These are phyloP conservation scores for Luffa acutangula DNA, from an alignment of 306 rosid genomes.

Conservation along the genomic window DNA sequence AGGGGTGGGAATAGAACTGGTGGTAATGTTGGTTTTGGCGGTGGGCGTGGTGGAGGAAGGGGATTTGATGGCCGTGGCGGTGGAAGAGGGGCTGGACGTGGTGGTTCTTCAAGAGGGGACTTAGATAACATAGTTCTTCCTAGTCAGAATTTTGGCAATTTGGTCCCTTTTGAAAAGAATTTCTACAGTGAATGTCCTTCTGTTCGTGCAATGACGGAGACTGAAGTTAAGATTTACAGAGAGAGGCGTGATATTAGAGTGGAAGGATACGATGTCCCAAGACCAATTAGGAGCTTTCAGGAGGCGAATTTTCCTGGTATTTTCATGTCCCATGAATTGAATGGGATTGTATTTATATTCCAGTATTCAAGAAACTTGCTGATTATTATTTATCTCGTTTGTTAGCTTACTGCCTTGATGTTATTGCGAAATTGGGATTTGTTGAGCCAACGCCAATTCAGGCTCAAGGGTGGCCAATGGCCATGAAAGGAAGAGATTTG, in stretches of 20 bases:
- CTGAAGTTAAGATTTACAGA: conserved; percentile 49
- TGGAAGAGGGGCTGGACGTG: conserved; percentile 56
- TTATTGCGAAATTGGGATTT: conserved; percentile 80
- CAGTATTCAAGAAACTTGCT: not conserved
- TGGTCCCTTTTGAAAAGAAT: conserved; percentile 85
- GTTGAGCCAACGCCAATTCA: conserved; percentile 94
- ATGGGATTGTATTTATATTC: not conserved
- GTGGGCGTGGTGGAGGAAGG: conserved; percentile 29
- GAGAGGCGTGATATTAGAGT: conserved; percentile 61
- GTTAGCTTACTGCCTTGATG: conserved; percentile 75
- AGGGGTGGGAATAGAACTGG: conserved; percentile 19
- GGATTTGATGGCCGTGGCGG: conserved; percentile 27
- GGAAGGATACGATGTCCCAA: conserved; percentile 79
- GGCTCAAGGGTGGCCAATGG: conserved; percentile 99
- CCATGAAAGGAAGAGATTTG: conserved; percentile 87
- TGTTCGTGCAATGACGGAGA: conserved; percentile 62
- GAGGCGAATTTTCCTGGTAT: conserved; percentile 87
- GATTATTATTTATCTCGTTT: conserved; percentile 7
- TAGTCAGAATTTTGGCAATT: conserved; percentile 58
- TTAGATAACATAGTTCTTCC: conserved; percentile 67
- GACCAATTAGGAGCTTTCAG: conserved; percentile 52
- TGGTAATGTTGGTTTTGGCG: conserved; percentile 13
- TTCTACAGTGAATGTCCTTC: conserved; percentile 57
- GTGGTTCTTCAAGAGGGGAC: conserved; percentile 59
- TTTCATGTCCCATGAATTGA: not conserved